Evolutionary conservation across 2,329 filamentous ascomycete species (phyloP).

Genomic region (Alternaria triticimaculans): DNA sequence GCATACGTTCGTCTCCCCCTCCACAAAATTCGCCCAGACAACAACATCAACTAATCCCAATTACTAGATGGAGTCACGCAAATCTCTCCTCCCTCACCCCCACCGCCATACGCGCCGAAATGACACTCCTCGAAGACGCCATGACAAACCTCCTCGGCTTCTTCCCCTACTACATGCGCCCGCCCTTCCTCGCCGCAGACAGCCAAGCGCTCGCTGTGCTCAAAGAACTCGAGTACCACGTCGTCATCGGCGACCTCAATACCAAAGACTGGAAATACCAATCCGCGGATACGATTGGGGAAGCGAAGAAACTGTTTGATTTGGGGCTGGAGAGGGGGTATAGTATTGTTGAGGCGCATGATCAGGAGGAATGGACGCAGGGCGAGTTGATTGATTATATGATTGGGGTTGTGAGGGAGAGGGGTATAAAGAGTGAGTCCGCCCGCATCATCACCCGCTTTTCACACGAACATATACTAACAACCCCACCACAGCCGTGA

Average conservation of each 20-base stretch:
- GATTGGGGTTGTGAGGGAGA: conserved; percentile 3
- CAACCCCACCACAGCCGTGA: too few species aligned
- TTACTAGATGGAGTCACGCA: conserved; percentile 52
- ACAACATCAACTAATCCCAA: too few species aligned
- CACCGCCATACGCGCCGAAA: conserved; percentile 49
- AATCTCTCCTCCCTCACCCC: conserved; percentile 50
- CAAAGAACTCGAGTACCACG: conserved; percentile 58
- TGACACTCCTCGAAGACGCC: conserved; percentile 58
- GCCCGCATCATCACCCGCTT: too few species aligned
- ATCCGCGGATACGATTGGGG: conserved; percentile 52
- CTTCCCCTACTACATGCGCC: conserved; percentile 58
- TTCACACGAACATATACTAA: too few species aligned
- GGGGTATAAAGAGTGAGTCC: conserved; percentile 12
- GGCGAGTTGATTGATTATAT: conserved; percentile 15
- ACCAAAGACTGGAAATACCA: conserved; percentile 63
- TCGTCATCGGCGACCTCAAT: conserved; percentile 65
- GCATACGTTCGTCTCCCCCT: too few species aligned
- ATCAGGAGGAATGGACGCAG: conserved; percentile 11
- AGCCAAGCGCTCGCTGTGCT: conserved; percentile 43
- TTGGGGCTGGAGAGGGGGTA: conserved; percentile 6
- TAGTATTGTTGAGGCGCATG: conserved; percentile 16
- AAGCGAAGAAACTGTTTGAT: conserved; percentile 60
- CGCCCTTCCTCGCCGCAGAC: conserved; percentile 45
- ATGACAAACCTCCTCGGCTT: conserved; percentile 57
- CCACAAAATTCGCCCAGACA: too few species aligned